Percentiles rank a stretch among this genome's conserved stretches.
phyloP scores from a whole-genome alignment of 139 green algal species.

The Cymbomonas tetramitiformis region DNA sequence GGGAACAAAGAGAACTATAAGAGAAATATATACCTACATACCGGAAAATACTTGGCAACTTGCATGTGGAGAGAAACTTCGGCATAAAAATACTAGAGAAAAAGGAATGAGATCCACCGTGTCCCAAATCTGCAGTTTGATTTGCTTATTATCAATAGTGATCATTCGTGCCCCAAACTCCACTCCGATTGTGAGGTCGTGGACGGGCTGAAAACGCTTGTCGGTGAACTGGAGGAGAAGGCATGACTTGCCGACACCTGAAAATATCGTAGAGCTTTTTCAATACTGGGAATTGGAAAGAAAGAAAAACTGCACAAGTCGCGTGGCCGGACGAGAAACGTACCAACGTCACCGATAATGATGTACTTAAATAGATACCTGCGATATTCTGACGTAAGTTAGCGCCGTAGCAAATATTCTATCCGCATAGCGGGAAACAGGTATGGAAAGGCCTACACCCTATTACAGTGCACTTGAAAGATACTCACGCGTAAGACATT shows the following conservation, averaged over 20 bases:
- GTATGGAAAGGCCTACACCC: background rate
- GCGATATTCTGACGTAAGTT: background rate
- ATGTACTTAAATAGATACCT: conserved; percentile 96
- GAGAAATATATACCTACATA: background rate
- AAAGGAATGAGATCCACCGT: too few relatives aligned
- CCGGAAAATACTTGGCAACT: background rate
- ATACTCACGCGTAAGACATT: too few relatives aligned
- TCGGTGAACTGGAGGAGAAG: conserved; percentile 98
- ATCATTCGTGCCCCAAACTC: conserved; percentile 97
- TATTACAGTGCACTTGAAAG: too few relatives aligned
- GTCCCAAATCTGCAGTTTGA: conserved; percentile 87
- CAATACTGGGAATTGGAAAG: background rate
- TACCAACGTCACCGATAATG: conserved; percentile 92
- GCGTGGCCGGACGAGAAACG: background rate
- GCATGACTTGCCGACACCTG: conserved; percentile 97
- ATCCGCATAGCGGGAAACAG: background rate
- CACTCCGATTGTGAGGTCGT: conserved; percentile 71
- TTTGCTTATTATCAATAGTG: conserved; percentile 92
- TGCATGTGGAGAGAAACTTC: too few relatives aligned
- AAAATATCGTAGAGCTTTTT: too few relatives aligned
- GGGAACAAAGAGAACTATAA: background rate
- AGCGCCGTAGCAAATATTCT: background rate
- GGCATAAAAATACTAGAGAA: too few relatives aligned
- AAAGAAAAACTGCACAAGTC: conserved; percentile 2
- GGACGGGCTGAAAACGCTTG: conserved; percentile 95